phyloP scores from a whole-genome alignment of 1,284 basidiomycete species.

The Melanopsichium pennsylvanicum region DNA sequence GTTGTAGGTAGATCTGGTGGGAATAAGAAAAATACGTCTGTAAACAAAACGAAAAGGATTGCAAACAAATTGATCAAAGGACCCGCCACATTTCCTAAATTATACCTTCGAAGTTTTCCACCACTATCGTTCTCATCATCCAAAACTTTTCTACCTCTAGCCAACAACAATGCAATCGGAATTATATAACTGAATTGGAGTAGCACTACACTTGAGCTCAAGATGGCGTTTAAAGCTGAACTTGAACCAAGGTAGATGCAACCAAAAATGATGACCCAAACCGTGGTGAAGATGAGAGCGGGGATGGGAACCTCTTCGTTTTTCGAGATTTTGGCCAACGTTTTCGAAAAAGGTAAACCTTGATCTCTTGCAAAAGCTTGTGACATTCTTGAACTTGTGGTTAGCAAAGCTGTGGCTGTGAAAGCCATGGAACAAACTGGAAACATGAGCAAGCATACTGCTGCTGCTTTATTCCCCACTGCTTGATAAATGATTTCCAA shows the following conservation, averaged over 20 bases:
- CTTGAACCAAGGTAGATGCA: slow-evolving; percentile 70
- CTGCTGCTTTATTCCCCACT: slow-evolving; percentile 72
- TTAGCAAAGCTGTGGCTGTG: slow-evolving; percentile 44
- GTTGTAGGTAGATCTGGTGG: slow-evolving; percentile 67
- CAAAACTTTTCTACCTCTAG: slow-evolving; percentile 67
- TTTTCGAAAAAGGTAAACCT: slow-evolving; percentile 72
- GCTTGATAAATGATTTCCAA: slow-evolving; percentile 75
- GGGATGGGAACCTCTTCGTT: slow-evolving; percentile 63
- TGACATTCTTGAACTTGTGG: slow-evolving; percentile 74
- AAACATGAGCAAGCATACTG: slow-evolving; percentile 71
- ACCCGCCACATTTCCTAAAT: slow-evolving; percentile 42
- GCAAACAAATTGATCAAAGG: slow-evolving; percentile 66
- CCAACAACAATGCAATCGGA: slow-evolving; percentile 66
- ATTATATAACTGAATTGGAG: slow-evolving; percentile 68
- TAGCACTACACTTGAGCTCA: slow-evolving; percentile 67
- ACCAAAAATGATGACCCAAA: slow-evolving; percentile 65
- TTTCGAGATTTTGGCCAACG: slow-evolving; percentile 69
- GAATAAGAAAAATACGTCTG: slow-evolving; percentile 69
- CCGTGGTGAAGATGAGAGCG: slow-evolving; percentile 72
- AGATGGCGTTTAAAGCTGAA: slow-evolving; percentile 69
- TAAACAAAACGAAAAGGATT: slow-evolving; percentile 67
- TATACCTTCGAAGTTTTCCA: slow-evolving; percentile 15
- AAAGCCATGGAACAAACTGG: slow-evolving; percentile 67
- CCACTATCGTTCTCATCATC: slow-evolving; percentile 25
- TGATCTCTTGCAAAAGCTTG: slow-evolving; percentile 77